Evolutionary conservation across 495 filamentous ascomycete species (phyloP), one percentile per base, ranked within the genome.

Genomic region (Aspergillus kassunensis): DNA sequence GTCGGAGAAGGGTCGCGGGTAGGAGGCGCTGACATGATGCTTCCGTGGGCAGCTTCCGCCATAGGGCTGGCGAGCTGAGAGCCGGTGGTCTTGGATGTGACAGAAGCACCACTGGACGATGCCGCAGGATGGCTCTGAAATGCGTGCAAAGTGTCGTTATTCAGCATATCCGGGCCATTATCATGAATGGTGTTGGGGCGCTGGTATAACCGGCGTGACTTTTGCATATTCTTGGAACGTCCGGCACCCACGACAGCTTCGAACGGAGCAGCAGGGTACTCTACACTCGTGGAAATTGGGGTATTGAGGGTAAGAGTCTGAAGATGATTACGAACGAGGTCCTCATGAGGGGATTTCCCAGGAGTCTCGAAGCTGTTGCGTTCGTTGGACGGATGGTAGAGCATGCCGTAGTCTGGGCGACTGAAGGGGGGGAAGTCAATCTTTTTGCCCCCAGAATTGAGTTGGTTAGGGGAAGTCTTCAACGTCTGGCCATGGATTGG

Each of bases 191-290:
- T 35, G 29, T 31, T 58, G 57, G 6, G 57, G 5, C 56, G 44
- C 42, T 63, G 51, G 41, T 61, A 66, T 40, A 66, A 36, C 25
- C 58, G 57, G 19, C 63, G 63, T n/a, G 59, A 58, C 39, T 47
- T 61, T 25, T 50, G 52, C 0, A 31, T 19, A 20, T 47, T 61
- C 49, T 46, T 61, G 42, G 51, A 51, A 16, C 56, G 60, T n/a
- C 15, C 21, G 33, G 51, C 51, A n/a, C 27, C 19, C 41, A 53
- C 16, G 33, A 37, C 20, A 21, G 44, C 6, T 13, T 60, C 59
- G n/a, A 61, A 50, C 3, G 50, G 20, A 19, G 11, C 44, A 11
- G 54, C 19, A 18, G 55, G 37, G 10, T 46, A 57, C 1, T 59
- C 53, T 20, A 48, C 1, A 37, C 27, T 49, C 21, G 23, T 34